Evolutionary conservation across 1,284 basidiomycete genomes (phyloP), one percentile per base, ranked within the genome.

Genomic region (Ceratobasidium sp.): DNA sequence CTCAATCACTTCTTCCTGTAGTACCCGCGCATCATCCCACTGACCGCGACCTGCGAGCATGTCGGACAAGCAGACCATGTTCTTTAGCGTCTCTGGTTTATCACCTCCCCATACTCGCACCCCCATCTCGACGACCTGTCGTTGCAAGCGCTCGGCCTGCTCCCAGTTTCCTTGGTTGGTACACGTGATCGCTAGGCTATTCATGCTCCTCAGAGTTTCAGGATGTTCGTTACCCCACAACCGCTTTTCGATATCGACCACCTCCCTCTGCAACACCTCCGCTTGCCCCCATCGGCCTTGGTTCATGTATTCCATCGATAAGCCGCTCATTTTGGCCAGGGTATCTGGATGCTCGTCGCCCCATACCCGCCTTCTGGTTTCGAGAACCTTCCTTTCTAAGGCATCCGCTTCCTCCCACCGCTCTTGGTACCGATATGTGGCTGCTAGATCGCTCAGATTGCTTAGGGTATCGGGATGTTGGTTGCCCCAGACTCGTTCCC

Each of bases 311-410:
- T 28, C 40, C 4, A n/a, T 2, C 17, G 26, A 56, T 13, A 65
- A 40, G 20, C 17, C 23, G 20, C 26, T 13, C 57, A 40, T 38
- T n/a, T 56, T 33, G 2, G 46, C 12, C 3, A 71, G 42, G 9
- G 70, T 74, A 20, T 62, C 7, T n/a, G 48, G 38, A 54, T 74
- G 57, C 7, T 59, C 48, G 28, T 46, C 40, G 23, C 57, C 70
- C 38, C 38, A 26, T 6, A 74, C 61, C 17, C 48, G 40, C 26
- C n/a, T 38, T 20, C 13, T 3, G 26, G 17, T 38, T n/a, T 54
- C 33, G n/a, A 71, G 48, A 2, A 57, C 68, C 48, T 71, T n/a
- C 23, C n/a, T 7, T 12, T 71, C 12, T 20, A 71, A 26, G 3
- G 26, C 3, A 26, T 59, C 68, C 23, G 33, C 68, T 17, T 56